These are phyloP conservation scores for Talaromyces sp. DNA, from an alignment of 2,329 filamentous ascomycete genomes.

Conservation along the genomic window DNA sequence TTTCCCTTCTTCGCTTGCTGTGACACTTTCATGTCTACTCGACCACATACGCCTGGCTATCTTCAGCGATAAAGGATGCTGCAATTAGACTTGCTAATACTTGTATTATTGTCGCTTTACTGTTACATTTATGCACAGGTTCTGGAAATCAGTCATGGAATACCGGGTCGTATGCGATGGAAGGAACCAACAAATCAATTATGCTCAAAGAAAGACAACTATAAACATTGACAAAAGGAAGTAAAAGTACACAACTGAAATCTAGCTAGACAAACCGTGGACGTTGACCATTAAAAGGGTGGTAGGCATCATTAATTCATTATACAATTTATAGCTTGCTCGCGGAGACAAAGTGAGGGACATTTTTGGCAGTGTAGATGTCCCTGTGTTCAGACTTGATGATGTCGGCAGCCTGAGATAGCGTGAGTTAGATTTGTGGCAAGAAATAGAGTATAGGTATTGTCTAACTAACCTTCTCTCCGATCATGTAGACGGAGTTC, in stretches of 20 bases:
- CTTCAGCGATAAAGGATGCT: no score
- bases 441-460: not conserved
- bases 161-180: no score
- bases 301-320: not conserved
- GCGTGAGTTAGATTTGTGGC: not conserved
- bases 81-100: no score
- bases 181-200: no score
- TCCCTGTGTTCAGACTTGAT: slow-evolving; percentile 43
- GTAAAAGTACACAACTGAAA: not conserved
- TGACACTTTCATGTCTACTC: no score
- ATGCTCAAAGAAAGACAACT: no score
- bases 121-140: not conserved
- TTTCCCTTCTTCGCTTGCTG: no score
- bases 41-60: no score
- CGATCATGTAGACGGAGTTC: slow-evolving; percentile 57
- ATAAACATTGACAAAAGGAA: not conserved
- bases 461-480: slow-evolving; percentile 39
- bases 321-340: not conserved
- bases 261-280: not conserved
- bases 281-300: not conserved
- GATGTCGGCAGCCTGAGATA: slow-evolving; percentile 40
- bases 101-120: not conserved
- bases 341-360: not conserved
- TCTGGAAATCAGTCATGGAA: no score
- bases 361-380: not conserved